Evolutionary conservation across 2,329 filamentous ascomycete genomes (phyloP), one percentile per base, ranked within the genome.

Genomic region (Cordyceps cateniannulata): DNA sequence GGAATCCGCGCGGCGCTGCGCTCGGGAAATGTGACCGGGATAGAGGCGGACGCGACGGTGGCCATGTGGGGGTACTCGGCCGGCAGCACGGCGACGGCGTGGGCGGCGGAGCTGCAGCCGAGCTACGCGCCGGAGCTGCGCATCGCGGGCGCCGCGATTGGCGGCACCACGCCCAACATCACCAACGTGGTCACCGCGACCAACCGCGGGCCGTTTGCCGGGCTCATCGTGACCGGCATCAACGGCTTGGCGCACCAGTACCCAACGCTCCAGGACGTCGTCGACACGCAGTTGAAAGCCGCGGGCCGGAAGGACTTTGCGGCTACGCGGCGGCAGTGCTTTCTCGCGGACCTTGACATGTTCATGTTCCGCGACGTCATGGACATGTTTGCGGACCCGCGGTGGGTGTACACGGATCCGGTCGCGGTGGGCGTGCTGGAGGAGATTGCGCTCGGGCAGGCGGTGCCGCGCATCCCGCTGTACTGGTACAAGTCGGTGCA

Each of bases 401-500:
- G 66, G n/a, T 48, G 72, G 20, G 58, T 69, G 25, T 66, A 50
- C 58, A 65, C 48, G 25, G 67, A 61, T 22, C 65, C 61, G 4
- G 61, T 66, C 18, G 61, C 65, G 1, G 65, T 71, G 12, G 65
- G 70, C 18, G 65, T 72, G 35, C 49, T 67, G 1, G 66, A 70
- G 18, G 70, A 68, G 60, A 64, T 71, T 29, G 65, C 65, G 51
- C 69, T 70, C 5, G 67, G 69, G 35, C 73, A 78, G 47, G 73
- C 75, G 1, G 67, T 74, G 0, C 81, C 81, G 1, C 64, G 71
- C 40, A 77, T 81, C 63, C 80, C 81, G 0, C 49, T 82, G 3
- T 79, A 77, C 63, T 68, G 79, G 4, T 82, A 83, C 68, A 81
- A 83, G 65, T 76, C 78, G 0, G 72, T 76, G 27, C 63, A 66